Evolutionary conservation across 495 filamentous ascomycete species (phyloP).

Genomic region (Extremus antarcticus): DNA sequence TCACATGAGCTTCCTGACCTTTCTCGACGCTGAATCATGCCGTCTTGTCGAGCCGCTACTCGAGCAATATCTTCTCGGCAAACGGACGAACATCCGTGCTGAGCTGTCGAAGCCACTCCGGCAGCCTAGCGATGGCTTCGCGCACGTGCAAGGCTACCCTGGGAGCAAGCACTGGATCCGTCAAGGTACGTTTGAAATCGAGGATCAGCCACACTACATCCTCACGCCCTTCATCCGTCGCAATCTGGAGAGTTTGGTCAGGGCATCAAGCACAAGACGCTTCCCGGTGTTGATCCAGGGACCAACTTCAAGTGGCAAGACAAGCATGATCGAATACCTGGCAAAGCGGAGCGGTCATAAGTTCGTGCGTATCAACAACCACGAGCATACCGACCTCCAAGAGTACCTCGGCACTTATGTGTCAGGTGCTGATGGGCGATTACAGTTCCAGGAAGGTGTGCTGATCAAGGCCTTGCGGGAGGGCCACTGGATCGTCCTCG

Average conservation of each 20-base stretch:
- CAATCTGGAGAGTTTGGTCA: constrained; percentile 85
- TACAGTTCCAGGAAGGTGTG: constrained; percentile 88
- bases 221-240: constrained; percentile 89
- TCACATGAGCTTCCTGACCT: constrained; percentile 93
- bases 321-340: constrained; percentile 97
- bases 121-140: constrained; percentile 58
- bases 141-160: constrained; percentile 52
- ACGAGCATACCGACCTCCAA: constrained; percentile 96
- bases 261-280: constrained; percentile 79
- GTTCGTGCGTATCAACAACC: constrained; percentile 97
- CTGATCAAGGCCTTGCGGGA: constrained; percentile 83
- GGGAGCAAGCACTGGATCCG: constrained; percentile 92
- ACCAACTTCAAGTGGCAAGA: constrained; percentile 93
- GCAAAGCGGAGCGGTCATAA: constrained; percentile 92
- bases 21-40: constrained; percentile 70
- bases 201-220: constrained; percentile 82
- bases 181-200: constrained; percentile 50
- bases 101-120: constrained; percentile 63
- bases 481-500: constrained; percentile 95
- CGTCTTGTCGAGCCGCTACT: constrained; percentile 66
- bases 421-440: constrained; percentile 68
- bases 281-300: constrained; percentile 96
- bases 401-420: constrained; percentile 95
- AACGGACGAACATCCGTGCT: constrained; percentile 52
- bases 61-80: constrained; percentile 64